Conservation (phyloP, 306 rosid genomes). For the Quercus ilex region DNA sequence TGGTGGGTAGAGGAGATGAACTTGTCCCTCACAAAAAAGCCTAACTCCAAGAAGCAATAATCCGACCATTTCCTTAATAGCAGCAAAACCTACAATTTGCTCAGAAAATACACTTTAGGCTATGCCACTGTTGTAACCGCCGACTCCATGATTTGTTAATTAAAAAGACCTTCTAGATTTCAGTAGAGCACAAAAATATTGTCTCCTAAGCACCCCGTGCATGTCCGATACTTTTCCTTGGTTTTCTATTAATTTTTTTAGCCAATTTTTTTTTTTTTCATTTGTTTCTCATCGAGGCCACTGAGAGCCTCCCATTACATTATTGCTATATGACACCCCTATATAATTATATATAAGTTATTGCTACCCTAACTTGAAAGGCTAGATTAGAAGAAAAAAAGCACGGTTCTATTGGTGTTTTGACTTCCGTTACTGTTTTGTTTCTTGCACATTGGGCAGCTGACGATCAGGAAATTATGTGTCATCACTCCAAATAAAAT, state of each 20-base stretch:
- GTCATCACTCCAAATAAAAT: not conserved
- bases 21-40: slow-evolving; percentile 16
- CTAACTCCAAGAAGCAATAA: slow-evolving; percentile 45
- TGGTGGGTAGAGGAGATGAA: slow-evolving; percentile 18
- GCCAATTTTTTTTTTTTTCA: not conserved
- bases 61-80: slow-evolving; percentile 80
- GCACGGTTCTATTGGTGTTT: no score
- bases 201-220: slow-evolving; percentile 29
- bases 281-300: not conserved
- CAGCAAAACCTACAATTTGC: slow-evolving; percentile 42
- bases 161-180: slow-evolving; percentile 41
- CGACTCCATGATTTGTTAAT: slow-evolving; percentile 51
- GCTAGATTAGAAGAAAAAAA: not conserved
- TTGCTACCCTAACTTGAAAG: not conserved
- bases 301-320: not conserved
- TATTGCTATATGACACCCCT: not conserved
- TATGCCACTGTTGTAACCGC: slow-evolving; percentile 45
- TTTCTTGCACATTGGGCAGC: not conserved
- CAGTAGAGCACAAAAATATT: slow-evolving; percentile 47
- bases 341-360: not conserved
- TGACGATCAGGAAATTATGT: not conserved
- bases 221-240: slow-evolving; percentile 21
- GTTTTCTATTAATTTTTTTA: not conserved
- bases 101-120: slow-evolving; percentile 22
- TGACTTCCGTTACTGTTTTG: not conserved